phyloP scores from a whole-genome alignment of 148 eudicot genomes.

The Amaranthus cruentus region DNA sequence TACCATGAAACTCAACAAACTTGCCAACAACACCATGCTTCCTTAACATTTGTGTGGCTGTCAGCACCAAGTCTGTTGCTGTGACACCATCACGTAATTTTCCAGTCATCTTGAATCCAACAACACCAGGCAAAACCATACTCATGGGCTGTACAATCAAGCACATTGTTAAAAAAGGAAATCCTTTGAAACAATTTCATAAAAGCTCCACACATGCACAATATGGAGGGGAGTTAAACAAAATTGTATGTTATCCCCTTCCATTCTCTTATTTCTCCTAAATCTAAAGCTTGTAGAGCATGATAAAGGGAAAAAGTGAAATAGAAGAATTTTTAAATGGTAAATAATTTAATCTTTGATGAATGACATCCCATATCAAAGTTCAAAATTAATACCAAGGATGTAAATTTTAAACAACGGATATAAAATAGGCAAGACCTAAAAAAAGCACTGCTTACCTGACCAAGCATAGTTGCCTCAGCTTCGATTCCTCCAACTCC shows the following conservation, averaged over 20 bases:
- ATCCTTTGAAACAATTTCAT: neutral
- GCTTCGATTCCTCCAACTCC: conserved; percentile 99
- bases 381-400: no score
- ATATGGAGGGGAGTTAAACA: neutral
- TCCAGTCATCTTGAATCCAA: conserved; percentile 85
- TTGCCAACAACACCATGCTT: conserved; percentile 99
- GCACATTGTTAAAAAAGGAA: conserved; percentile 11
- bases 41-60: conserved; percentile 97
- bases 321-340: neutral
- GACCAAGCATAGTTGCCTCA: conserved; percentile 98
- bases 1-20: conserved; percentile 96
- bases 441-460: conserved; percentile 38
- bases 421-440: no score
- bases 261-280: neutral
- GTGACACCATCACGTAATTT: conserved; percentile 85
- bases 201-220: neutral
- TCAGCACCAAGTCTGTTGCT: conserved; percentile 94
- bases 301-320: neutral
- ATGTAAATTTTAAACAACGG: no score
- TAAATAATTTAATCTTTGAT: neutral
- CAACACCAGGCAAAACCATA: conserved; percentile 99
- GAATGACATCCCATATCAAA: no score
- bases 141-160: conserved; percentile 82
- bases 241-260: neutral
- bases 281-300: neutral